Conservation (phyloP, 495 filamentous ascomycete genomes). For the Alectoria sarmentosa region DNA sequence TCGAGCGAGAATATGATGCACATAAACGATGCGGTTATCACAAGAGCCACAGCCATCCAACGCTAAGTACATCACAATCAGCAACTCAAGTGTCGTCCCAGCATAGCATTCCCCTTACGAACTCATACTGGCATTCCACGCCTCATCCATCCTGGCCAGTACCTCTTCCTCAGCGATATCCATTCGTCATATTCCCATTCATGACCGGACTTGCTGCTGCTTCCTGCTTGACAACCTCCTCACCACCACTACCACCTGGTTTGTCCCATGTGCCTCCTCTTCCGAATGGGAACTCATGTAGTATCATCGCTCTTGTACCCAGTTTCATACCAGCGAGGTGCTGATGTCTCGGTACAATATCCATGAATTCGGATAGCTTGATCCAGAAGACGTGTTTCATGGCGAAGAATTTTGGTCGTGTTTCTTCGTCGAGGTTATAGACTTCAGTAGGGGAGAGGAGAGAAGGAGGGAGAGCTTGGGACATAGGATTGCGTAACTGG, state of each 20-base stretch:
- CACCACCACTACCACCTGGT: conserved; percentile 10
- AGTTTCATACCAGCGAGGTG: conserved; percentile 53
- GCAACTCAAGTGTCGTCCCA: not conserved
- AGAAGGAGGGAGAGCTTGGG: conserved; percentile 33
- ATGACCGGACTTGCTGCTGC: conserved; percentile 13
- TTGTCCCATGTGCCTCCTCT: conserved; percentile 14
- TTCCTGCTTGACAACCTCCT: conserved; percentile 17
- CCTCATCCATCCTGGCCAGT: not conserved
- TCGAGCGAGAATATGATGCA: not conserved
- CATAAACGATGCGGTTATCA: conserved; percentile 1
- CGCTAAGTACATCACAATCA: conserved; percentile 1
- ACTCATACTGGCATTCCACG: not conserved
- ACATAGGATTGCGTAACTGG: conserved; percentile 44
- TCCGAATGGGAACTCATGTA: conserved; percentile 22
- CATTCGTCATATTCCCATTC: conserved; percentile 18
- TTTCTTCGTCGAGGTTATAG: conserved; percentile 31
- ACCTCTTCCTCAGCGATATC: conserved; percentile 11
- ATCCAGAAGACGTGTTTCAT: conserved; percentile 69
- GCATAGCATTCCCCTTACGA: not conserved
- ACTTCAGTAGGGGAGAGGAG: conserved; percentile 15
- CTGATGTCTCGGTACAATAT: conserved; percentile 59
- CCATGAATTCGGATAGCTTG: conserved; percentile 70
- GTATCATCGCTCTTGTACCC: conserved; percentile 21
- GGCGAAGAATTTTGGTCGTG: conserved; percentile 44
- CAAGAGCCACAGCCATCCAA: conserved; percentile 15